Base-by-base conservation (phyloP, 2,329 filamentous ascomycete genomes). In the Hortaea werneckii region DNA sequence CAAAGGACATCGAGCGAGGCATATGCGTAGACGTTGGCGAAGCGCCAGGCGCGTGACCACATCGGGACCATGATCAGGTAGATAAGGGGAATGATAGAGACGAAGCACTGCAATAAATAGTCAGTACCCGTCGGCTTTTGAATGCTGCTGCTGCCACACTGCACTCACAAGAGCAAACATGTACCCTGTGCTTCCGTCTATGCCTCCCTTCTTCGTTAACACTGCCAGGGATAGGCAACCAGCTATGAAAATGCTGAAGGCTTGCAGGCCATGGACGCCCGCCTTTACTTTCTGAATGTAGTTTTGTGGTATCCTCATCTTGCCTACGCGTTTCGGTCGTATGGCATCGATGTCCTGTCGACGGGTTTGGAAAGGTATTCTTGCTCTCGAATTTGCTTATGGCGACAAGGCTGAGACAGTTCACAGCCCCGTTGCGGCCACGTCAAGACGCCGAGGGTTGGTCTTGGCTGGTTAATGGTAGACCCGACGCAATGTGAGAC, bases 51-150 rank as follows among this genome's bases (percentile, higher is more conserved):
- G 50, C 78, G 74, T 26, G 71, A 71, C 73, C 76, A 81, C 66
- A 78, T 75, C 5, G 78, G 78, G 4, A 78, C 74, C 59, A 77
- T 77, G 40, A 73, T 69, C 45, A 79, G 73, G 59, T 80, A 82
- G 47, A 80, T 67, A 32, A 80, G 65, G 28, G 73, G 74, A 9
- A 77, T 77, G 37, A 77, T 67, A 37, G 72, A 74, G 51, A 80
- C 60, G 68, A 77, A 80, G 59, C 78, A 80, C 78, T 80, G 20
- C 3, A 38, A 20, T 13, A 26, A 40, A 8, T 30, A 8, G 37
- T 39, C 37, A 39, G 13, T 41, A 29, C 10, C 20, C 8, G 20
- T 41, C n/a, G 32, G 9, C 32, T 35, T n/a, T 9, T 35, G 32
- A 35, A 29, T 11, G 40, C 40, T 11, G 26, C 40, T 11, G 37